Base-by-base conservation (phyloP, 1,284 basidiomycete genomes). In the Rhizopogon parksii region DNA sequence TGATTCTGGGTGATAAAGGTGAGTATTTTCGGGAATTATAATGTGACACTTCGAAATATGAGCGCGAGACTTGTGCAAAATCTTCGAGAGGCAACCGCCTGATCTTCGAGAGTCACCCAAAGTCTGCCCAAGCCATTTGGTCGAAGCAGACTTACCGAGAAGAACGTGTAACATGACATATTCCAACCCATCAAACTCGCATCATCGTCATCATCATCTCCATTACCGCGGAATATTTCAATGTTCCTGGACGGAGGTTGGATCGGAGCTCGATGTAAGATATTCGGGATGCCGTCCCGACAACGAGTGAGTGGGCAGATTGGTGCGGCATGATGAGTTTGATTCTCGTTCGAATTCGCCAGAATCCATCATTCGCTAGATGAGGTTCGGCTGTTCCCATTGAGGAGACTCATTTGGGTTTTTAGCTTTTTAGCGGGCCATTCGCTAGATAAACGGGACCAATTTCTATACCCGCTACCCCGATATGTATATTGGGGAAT, bases 331-430 rank as follows among this genome's bases (percentile, higher is more conserved):
- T 53, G 40, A 47, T 53, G 46, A 53, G 46, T 52, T 61, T 51
- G 53, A 53, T 58, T 57, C 52, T 47, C 40, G 52, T 56, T 55
- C 53, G 52, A 59, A 57, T 46, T 58, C 49, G 19, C 55, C 57
- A 56, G 40, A 52, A 43, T 32, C 42, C 56, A 53, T 43, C 43
- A 52, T 57, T 56, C 46, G 54, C 52, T 57, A 60, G 56, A 50
- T 56, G 53, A 47, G 37, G 43, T 39, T 56, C 61, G 56, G 57
- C 53, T 43, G 42, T 43, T 47, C 38, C 56, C 60, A 56, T 46
- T 55, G 60, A 49, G 55, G 62, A 53, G 54, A 53, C 55, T 53
- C 50, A 53, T 65, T 69, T 69, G 60, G 60, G 64, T 68, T 67
- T 65, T 69, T 57, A 56, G 46, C 60, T 56, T 66, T 65, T 69